Evolutionary conservation across 768 basidiomycete species (phyloP), one percentile per base, ranked within the genome.

Genomic region (Mycena albidolilacea): DNA sequence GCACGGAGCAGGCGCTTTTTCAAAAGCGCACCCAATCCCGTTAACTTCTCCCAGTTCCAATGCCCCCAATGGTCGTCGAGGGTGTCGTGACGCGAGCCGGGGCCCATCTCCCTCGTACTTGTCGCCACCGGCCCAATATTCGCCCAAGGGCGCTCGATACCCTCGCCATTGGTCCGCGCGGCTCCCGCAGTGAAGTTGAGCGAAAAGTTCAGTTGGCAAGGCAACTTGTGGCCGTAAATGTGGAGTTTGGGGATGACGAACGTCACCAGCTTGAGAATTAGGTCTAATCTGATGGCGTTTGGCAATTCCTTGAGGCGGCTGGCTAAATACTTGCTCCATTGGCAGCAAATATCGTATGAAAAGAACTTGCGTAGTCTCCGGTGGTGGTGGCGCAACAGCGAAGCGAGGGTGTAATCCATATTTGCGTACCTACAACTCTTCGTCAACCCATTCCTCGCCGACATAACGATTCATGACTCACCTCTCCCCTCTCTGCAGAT

Each of bases 21-120:
- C 39, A 64, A 72, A 1, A 79, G 67, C 77, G 60, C 46, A 80
- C 81, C 77, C 37, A 84, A 43, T 4, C 52, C 60, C 6, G 71
- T 73, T 7, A 79, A 64, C 55, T 83, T 84, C 67, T 70, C 69
- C 81, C 81, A 82, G 67, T 89, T 85, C 77, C 30, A 30, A 30
- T 30, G 30, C 30, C 30, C 30, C 30, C 30, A 30, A 30, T 30
- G 3, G 30, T 30, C 30, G 3, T 30, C 3, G 30, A 30, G 3
- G 30, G 30, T 30, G 30, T 30, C 30, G 4, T 30, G 30, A 30
- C 30, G 30, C 30, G 30, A 30, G 30, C 30, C 30, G 30, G 30
- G 30, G 30, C 30, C 30, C 30, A 30, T 30, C 30, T 30, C 30
- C 30, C 30, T 30, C 30, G 30, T 30, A 30, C 30, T 30, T 30